Conservation (phyloP, 345 rosid species). For the Lepidium africanum region DNA sequence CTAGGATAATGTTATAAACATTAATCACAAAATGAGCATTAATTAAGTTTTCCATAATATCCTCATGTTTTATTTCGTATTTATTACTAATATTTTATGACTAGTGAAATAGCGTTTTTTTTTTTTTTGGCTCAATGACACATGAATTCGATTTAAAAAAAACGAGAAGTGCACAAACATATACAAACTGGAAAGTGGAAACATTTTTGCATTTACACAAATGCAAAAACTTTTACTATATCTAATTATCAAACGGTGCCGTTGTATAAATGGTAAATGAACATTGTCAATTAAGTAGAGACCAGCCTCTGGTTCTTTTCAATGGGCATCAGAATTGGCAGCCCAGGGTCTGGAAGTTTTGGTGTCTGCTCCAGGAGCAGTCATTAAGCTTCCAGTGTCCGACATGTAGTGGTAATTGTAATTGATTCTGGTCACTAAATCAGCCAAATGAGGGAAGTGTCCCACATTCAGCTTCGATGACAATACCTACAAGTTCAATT, state of each 20-base stretch:
- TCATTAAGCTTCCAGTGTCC: conserved; percentile 66
- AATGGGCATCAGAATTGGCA: conserved; percentile 1
- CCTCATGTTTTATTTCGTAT: too few relatives aligned
- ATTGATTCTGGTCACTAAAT: conserved; percentile 87
- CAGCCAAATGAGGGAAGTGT: conserved; percentile 92
- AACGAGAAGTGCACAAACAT: not conserved
- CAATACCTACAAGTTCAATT: conserved; percentile 49
- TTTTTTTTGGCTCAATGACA: not conserved
- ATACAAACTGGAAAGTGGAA: not conserved
- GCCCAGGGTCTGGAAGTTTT: conserved; percentile 23
- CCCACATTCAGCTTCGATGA: conserved; percentile 88
- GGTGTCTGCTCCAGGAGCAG: conserved; percentile 45
- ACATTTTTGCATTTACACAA: not conserved
- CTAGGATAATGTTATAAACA: too few relatives aligned
- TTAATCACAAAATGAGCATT: too few relatives aligned
- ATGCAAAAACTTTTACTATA: not conserved
- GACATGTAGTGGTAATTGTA: conserved; percentile 95
- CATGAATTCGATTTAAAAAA: not conserved
- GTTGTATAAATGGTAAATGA: not conserved
- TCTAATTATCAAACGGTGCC: not conserved
- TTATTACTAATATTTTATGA: too few relatives aligned
- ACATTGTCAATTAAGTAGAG: not conserved
- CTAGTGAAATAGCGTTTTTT: not conserved
- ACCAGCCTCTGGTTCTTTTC: not conserved
- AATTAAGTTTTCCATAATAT: too few relatives aligned